Conservation (phyloP, 352 stramenopile species). For the Phytophthora capsici region DNA sequence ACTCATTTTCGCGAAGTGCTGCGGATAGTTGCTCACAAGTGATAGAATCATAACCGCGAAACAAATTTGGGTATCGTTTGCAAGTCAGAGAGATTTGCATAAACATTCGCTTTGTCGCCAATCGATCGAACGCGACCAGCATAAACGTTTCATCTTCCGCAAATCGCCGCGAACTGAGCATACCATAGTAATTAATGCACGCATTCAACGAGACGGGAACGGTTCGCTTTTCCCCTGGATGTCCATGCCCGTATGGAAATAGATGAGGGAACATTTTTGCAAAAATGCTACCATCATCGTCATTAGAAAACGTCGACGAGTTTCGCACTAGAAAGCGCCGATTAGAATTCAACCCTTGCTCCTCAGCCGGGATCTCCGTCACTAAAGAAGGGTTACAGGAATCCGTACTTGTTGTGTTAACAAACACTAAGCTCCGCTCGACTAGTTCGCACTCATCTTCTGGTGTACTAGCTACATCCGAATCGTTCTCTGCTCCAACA, state of each 20-base stretch:
- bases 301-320: slow-evolving; percentile 2
- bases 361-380: no score
- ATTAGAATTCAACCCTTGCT: no score
- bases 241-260: not conserved
- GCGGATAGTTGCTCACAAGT: not conserved
- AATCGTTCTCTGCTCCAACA: not conserved
- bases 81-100: slow-evolving; percentile 5
- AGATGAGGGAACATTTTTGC: slow-evolving; percentile 17
- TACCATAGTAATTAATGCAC: slow-evolving; percentile 10
- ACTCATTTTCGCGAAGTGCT: slow-evolving; percentile 4
- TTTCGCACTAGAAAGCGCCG: slow-evolving; percentile 1
- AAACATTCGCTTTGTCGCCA: slow-evolving; percentile 5
- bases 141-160: slow-evolving; percentile 8
- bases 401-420: not conserved
- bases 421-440: slow-evolving; percentile 3
- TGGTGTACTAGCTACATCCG: no score
- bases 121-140: slow-evolving; percentile 1
- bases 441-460: slow-evolving; percentile 8
- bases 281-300: slow-evolving; percentile 7
- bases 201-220: not conserved
- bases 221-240: not conserved
- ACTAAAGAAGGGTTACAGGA: no score
- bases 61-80: not conserved
- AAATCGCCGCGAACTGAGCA: slow-evolving; percentile 3
- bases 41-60: slow-evolving; percentile 1